Conservation (phyloP, 495 filamentous ascomycete genomes). For the Hypoxylon intermedium region DNA sequence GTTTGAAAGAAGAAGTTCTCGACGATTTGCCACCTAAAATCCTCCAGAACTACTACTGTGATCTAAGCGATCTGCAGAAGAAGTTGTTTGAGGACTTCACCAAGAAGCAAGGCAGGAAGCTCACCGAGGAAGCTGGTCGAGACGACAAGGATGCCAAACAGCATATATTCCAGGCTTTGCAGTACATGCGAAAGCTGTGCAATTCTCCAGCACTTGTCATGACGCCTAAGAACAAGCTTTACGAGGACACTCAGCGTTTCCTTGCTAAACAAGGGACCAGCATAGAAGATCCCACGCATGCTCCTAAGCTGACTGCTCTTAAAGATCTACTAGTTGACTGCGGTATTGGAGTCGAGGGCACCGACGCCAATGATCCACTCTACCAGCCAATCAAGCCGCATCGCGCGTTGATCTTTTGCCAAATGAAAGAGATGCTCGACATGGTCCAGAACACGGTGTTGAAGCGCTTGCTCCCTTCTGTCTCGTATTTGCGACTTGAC, state of each 20-base stretch:
- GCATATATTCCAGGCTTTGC: constrained; percentile 98
- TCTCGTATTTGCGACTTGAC: constrained; percentile 89
- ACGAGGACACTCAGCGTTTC: constrained; percentile 78
- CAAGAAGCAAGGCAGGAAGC: constrained; percentile 85
- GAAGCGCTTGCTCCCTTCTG: constrained; percentile 81
- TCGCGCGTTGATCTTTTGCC: constrained; percentile 95
- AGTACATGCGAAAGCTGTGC: constrained; percentile 99
- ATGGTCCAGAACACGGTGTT: constrained; percentile 95
- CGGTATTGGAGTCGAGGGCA: constrained; percentile 82
- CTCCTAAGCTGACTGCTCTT: constrained; percentile 89
- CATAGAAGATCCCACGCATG: constrained; percentile 84
- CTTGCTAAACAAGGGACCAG: constrained; percentile 74
- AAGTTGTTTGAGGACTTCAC: constrained; percentile 96
- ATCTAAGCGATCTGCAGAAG: constrained; percentile 93
- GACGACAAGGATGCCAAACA: constrained; percentile 91
- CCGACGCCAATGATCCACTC: constrained; percentile 66
- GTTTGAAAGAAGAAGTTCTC: constrained; percentile 96
- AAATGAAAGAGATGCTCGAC: constrained; percentile 99
- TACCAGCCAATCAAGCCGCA: constrained; percentile 87
- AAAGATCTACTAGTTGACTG: constrained; percentile 92
- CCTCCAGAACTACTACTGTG: constrained; percentile 98
- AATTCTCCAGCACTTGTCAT: constrained; percentile 96
- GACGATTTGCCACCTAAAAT: constrained; percentile 98
- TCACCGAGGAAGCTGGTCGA: constrained; percentile 77
- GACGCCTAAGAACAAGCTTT: constrained; percentile 90